A percentile compares a stretch with the other conserved stretches of the same genome.
Evolutionary conservation across 139 green algal species (phyloP).

Genomic region (Chlorella sp.): DNA sequence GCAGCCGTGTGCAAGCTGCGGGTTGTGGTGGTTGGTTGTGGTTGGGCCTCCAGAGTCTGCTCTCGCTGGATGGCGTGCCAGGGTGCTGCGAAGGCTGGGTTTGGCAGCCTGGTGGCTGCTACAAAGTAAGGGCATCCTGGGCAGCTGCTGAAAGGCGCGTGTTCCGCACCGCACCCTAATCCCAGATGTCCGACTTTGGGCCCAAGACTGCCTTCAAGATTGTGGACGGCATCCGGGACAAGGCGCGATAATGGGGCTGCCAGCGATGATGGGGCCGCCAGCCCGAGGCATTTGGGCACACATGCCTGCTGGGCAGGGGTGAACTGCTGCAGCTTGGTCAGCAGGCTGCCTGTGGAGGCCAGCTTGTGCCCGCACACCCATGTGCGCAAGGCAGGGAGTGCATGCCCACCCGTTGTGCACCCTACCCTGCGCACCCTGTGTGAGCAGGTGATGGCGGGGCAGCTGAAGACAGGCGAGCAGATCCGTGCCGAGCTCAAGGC

Average conservation of each 20-base stretch:
- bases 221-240: constrained; percentile 84
- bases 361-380: too few relatives aligned
- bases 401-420: too few relatives aligned
- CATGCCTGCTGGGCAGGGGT: neutral
- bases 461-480: constrained; percentile 70
- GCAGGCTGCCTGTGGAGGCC: neutral
- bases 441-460: constrained; percentile 60
- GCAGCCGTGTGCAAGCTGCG: neutral
- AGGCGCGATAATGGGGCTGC: constrained; percentile 78
- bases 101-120: too few relatives aligned
- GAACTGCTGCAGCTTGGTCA: neutral
- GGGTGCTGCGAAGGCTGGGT: too few relatives aligned
- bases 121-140: too few relatives aligned
- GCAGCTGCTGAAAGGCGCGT: too few relatives aligned
- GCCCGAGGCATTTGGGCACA: too few relatives aligned
- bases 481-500: constrained; percentile 51
- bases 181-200: constrained; percentile 90
- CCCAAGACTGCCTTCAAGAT: constrained; percentile 88
- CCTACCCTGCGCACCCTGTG: neutral
- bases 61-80: too few relatives aligned
- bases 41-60: too few relatives aligned
- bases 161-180: neutral
- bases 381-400: too few relatives aligned
- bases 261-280: too few relatives aligned
- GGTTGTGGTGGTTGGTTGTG: neutral